A percentile compares a stretch with the other conserved stretches of the same genome.
Conservation (phyloP, 164 flowering plant genomes). For the Chloranthus sessilifolius region DNA sequence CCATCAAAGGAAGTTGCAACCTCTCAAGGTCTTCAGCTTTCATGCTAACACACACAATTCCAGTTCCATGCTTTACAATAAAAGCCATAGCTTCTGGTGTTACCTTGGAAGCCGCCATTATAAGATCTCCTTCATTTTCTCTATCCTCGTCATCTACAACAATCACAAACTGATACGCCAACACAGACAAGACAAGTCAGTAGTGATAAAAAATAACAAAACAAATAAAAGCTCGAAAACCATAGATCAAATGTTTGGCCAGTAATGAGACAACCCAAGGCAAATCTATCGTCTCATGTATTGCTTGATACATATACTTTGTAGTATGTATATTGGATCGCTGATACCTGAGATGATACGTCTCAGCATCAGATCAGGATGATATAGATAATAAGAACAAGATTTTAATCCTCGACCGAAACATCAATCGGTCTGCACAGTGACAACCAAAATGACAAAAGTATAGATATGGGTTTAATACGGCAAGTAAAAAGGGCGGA, state of each 20-base stretch:
- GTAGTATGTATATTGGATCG: too few species aligned
- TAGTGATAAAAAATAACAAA: not conserved
- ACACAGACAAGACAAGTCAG: slow-evolving; percentile 3
- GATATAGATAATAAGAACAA: too few species aligned
- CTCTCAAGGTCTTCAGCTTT: slow-evolving; percentile 78
- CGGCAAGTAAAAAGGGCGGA: too few species aligned
- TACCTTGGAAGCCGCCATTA: slow-evolving; percentile 81
- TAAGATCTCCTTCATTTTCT: slow-evolving; percentile 95
- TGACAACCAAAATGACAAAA: too few species aligned
- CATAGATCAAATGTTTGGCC: not conserved
- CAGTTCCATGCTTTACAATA: slow-evolving; percentile 94
- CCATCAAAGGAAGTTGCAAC: slow-evolving; percentile 85
- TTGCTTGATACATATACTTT: too few species aligned
- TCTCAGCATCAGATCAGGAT: too few species aligned
- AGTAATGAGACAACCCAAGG: too few species aligned
- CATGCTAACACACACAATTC: slow-evolving; percentile 98
- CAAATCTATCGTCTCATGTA: too few species aligned
- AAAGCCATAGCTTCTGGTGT: slow-evolving; percentile 96
- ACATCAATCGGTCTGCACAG: too few species aligned
- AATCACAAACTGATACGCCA: slow-evolving; percentile 62
- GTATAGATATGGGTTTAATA: too few species aligned
- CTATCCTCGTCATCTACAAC: slow-evolving; percentile 97
- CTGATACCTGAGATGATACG: too few species aligned
- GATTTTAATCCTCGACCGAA: too few species aligned
- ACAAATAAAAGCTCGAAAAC: not conserved